Conservation (phyloP, 345 rosid species). For the Acer saccharum region DNA sequence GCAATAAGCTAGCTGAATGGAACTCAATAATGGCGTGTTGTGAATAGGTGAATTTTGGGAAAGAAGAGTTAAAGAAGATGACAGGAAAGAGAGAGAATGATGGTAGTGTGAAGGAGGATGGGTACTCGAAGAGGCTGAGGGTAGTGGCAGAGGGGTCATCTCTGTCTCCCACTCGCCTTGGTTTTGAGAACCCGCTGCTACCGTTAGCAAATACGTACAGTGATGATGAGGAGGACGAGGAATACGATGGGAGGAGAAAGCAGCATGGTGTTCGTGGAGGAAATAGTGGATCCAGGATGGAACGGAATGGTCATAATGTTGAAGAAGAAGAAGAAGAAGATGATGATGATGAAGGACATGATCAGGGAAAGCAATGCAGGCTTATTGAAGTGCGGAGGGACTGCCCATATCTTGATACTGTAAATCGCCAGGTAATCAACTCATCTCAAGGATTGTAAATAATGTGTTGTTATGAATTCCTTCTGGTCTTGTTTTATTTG, state of each 20-base stretch:
- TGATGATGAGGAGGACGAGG: constrained; percentile 72
- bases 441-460: not conserved
- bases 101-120: constrained; percentile 40
- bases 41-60: constrained; percentile 17
- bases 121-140: constrained; percentile 53
- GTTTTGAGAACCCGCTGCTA: constrained; percentile 63
- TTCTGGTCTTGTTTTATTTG: not conserved
- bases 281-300: constrained; percentile 9
- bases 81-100: constrained; percentile 41
- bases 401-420: constrained; percentile 97
- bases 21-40: not conserved
- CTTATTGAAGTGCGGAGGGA: constrained; percentile 80
- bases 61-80: constrained; percentile 30
- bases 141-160: constrained; percentile 30
- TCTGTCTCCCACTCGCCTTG: constrained; percentile 35
- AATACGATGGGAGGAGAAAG: constrained; percentile 28
- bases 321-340: constrained; percentile 33
- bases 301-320: constrained; percentile 26
- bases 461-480: not conserved
- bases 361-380: constrained; percentile 46
- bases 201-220: constrained; percentile 61
- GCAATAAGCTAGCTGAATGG: not conserved
- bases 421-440: constrained; percentile 84
- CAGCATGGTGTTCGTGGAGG: constrained; percentile 13
- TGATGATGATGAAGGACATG: constrained; percentile 40